Evolutionary conservation across 768 basidiomycete species (phyloP).

Genomic region (Gloeopeniophorella convolvens): DNA sequence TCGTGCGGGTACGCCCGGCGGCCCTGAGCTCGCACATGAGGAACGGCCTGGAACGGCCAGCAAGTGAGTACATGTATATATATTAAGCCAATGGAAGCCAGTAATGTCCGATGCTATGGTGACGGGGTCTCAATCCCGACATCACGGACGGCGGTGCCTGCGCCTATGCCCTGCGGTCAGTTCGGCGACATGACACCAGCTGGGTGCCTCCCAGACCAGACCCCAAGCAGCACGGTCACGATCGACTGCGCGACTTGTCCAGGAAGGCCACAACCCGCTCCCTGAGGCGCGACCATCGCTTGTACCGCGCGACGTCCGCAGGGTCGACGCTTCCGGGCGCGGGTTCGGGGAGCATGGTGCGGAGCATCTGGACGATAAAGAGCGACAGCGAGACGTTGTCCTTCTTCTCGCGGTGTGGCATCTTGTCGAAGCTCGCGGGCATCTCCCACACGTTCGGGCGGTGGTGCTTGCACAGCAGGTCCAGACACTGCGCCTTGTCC

Average conservation of each 20-base stretch:
- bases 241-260: not conserved
- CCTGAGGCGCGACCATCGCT: conserved; percentile 1
- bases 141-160: too few relatives aligned
- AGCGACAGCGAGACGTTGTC: conserved; percentile 1
- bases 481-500: conserved; percentile 5
- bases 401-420: conserved; percentile 9
- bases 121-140: too few relatives aligned
- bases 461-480: conserved; percentile 7
- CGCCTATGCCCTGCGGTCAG: too few relatives aligned
- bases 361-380: not conserved
- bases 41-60: too few relatives aligned
- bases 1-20: too few relatives aligned
- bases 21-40: too few relatives aligned
- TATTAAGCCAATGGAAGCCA: too few relatives aligned
- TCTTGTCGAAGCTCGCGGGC: not conserved
- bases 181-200: too few relatives aligned
- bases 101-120: too few relatives aligned
- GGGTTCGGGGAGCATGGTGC: not conserved
- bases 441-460: conserved; percentile 1
- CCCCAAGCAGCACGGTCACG: too few relatives aligned
- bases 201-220: too few relatives aligned
- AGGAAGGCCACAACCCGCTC: conserved; percentile 3
- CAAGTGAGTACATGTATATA: too few relatives aligned
- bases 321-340: not conserved
- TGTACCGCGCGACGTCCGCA: not conserved